These are phyloP conservation scores for Lactarius sanguifluus DNA, from an alignment of 768 basidiomycete genomes.

Conservation along the genomic window DNA sequence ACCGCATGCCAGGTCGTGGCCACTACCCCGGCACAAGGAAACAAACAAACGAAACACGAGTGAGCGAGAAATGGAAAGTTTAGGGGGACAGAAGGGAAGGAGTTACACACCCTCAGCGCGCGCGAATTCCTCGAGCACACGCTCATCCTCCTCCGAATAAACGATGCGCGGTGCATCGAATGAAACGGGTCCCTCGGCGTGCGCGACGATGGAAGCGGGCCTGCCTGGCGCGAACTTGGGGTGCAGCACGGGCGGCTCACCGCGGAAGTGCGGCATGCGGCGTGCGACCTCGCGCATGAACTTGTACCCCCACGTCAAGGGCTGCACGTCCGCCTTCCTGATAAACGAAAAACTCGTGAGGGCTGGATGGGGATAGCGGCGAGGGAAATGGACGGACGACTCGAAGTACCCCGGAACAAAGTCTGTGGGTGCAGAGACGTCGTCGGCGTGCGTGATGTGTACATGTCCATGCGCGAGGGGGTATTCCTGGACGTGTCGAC, in stretches of 20 bases:
- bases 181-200: conserved; percentile 29
- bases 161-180: conserved; percentile 34
- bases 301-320: conserved; percentile 55
- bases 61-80: not conserved
- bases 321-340: conserved; percentile 23
- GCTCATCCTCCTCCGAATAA: conserved; percentile 25
- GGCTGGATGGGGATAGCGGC: conserved; percentile 40
- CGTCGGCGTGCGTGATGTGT: conserved; percentile 29
- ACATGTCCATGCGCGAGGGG: conserved; percentile 28
- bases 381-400: conserved; percentile 48
- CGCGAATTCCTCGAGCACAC: conserved; percentile 36
- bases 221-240: conserved; percentile 38
- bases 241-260: conserved; percentile 33
- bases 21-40: not conserved
- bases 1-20: conserved; percentile 40
- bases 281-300: conserved; percentile 51
- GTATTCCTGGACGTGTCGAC: conserved; percentile 13
- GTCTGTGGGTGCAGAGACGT: conserved; percentile 27
- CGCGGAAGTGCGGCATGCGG: conserved; percentile 46
- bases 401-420: conserved; percentile 37
- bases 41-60: not conserved
- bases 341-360: conserved; percentile 9
- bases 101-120: conserved; percentile 6
- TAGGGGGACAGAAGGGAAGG: no score
- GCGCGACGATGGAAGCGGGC: conserved; percentile 28